Evolutionary conservation across 352 stramenopile genomes (phyloP).

Genomic region (Pythium volutum): DNA sequence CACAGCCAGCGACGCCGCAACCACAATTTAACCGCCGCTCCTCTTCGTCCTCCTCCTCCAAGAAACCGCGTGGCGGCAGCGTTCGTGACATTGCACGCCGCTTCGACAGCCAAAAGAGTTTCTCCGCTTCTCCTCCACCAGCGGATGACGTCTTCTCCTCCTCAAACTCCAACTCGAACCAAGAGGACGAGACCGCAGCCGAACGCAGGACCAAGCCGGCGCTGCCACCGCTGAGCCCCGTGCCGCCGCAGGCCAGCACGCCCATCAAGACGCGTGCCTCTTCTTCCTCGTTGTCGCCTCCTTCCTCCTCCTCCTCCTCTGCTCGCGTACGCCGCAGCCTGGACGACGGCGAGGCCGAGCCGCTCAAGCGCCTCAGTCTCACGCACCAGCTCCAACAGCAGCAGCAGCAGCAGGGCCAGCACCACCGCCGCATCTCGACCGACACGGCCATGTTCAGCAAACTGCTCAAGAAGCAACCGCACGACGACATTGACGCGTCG

Average conservation of each 20-base stretch:
- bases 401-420: slow-evolving; percentile 23
- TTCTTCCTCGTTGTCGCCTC: no score
- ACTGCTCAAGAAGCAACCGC: slow-evolving; percentile 51
- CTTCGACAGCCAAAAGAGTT: slow-evolving; percentile 19
- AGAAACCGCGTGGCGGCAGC: slow-evolving; percentile 7
- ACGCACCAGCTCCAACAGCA: slow-evolving; percentile 35
- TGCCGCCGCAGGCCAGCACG: slow-evolving; percentile 14
- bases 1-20: slow-evolving; percentile 45
- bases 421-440: slow-evolving; percentile 69
- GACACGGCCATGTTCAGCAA: slow-evolving; percentile 69
- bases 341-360: slow-evolving; percentile 43
- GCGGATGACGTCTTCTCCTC: not conserved
- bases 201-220: slow-evolving; percentile 9
- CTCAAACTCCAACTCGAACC: slow-evolving; percentile 27
- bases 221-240: slow-evolving; percentile 7
- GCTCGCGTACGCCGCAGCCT: slow-evolving; percentile 7
- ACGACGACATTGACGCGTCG: slow-evolving; percentile 50
- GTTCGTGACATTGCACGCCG: slow-evolving; percentile 20
- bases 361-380: slow-evolving; percentile 45
- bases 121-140: not conserved
- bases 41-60: not conserved
- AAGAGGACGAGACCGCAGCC: slow-evolving; percentile 26
- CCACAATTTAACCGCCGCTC: slow-evolving; percentile 32
- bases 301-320: not conserved
- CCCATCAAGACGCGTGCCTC: slow-evolving; percentile 6